Evolutionary conservation across 805 yeast species (phyloP), one percentile per base, ranked within the genome.

Genomic region (Torulaspora gathmanii): DNA sequence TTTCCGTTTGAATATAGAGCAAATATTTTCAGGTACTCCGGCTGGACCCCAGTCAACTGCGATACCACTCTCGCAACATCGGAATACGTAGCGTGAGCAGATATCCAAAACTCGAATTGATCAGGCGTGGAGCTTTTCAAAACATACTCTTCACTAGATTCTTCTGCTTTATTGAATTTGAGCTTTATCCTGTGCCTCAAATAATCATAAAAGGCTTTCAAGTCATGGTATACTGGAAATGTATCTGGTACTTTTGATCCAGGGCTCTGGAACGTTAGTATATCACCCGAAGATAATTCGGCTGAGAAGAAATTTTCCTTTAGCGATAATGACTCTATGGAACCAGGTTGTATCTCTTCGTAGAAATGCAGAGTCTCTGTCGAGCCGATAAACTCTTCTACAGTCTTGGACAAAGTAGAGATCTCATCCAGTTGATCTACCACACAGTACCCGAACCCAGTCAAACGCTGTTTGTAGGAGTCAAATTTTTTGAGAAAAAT

Each of bases 241-340:
- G 60, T 52, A 3, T 56, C 51, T 3, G 51, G 49, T 27, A 53
- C 20, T 5, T 47, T 40, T 4, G 44, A 26, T 5, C 30, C 33
- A 11, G 52, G 47, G 33, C 48, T 50, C 50, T 51, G 65, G 51
- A 64, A 63, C 2, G 65, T 52, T 6, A 86, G 59, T 12, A 86
- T 82, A 58, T 86, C 95, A 55, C 95, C 95, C 46, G 73, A 76
- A 5, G 72, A 70, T 15, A 85, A 58, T 53, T 86, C 93, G 30
- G 74, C 67, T 46, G 77, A 35, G 74, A 77, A 56, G 78, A 77
- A 1, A 79, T 69, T 27, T 55, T 54, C n/a, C 52, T 47, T 7
- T 60, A 56, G 36, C 65, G 72, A 33, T 0, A 82, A 39, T 1
- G 55, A 47, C 19, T 79, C 80, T 30, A 82, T 70, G 28, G 74